These are phyloP conservation scores for Gillenia trifoliata DNA, from an alignment of 306 rosid genomes.

Conservation along the genomic window DNA sequence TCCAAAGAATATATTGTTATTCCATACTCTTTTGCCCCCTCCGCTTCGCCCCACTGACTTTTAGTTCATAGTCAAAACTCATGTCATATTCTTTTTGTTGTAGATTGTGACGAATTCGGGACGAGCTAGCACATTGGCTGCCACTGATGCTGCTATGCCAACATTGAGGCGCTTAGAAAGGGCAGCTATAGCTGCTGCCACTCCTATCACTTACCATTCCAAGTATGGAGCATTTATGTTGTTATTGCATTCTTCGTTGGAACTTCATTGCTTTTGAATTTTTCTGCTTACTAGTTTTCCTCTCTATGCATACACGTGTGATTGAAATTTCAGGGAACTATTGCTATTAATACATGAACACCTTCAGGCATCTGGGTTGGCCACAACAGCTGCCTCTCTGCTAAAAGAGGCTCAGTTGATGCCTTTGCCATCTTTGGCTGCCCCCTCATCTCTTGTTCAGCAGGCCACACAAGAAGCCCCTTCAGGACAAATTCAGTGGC, in stretches of 20 bases:
- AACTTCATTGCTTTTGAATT: not conserved
- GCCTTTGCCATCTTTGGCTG: slow-evolving; percentile 72
- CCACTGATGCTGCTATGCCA: slow-evolving; percentile 98
- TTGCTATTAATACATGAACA: slow-evolving; percentile 89
- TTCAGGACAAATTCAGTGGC: slow-evolving; percentile 71
- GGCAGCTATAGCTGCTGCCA: slow-evolving; percentile 99
- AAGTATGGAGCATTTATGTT: slow-evolving; percentile 44
- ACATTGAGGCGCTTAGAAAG: slow-evolving; percentile 99
- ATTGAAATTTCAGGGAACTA: slow-evolving; percentile 69
- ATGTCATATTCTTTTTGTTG: not conserved
- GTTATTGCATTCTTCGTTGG: not conserved
- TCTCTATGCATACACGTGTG: slow-evolving; percentile 10
- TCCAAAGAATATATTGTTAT: not conserved
- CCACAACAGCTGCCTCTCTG: slow-evolving; percentile 56
- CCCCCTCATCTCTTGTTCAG: slow-evolving; percentile 66
- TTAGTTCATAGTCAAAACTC: not conserved
- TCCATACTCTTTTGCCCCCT: not conserved
- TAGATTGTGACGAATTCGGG: slow-evolving; percentile 98
- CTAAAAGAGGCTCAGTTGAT: slow-evolving; percentile 94
- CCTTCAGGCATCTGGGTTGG: slow-evolving; percentile 89
- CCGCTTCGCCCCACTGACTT: not conserved
- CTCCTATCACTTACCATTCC: slow-evolving; percentile 94
- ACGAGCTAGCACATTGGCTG: slow-evolving; percentile 94
- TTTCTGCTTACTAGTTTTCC: slow-evolving; percentile 14
- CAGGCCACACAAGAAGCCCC: slow-evolving; percentile 69